phyloP scores from a whole-genome alignment of 306 rosid genomes.

The Cucumis sativus region DNA sequence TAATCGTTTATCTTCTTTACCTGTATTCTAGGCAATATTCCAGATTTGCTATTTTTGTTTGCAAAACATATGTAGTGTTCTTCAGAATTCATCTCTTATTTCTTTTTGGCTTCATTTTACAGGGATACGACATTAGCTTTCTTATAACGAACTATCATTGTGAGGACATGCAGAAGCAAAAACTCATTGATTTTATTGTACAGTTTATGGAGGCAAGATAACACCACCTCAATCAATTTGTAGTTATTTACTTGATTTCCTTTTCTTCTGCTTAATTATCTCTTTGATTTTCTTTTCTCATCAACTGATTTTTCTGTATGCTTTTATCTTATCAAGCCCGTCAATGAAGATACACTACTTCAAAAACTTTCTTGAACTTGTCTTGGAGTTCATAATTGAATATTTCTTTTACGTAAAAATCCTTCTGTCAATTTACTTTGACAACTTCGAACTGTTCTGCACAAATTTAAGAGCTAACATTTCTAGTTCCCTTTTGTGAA shows the following conservation, averaged over 20 bases:
- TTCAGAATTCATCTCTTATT: background rate
- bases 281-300: background rate
- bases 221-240: constrained; percentile 9
- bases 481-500: background rate
- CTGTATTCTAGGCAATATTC: background rate
- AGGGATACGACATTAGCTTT: constrained; percentile 98
- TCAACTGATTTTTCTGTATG: background rate
- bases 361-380: background rate
- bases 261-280: too few species aligned
- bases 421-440: background rate
- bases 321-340: background rate
- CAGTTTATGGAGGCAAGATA: constrained; percentile 94
- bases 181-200: constrained; percentile 89
- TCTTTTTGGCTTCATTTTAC: constrained; percentile 6
- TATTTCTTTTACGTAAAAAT: background rate
- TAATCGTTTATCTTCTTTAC: too few species aligned
- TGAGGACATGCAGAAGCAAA: constrained; percentile 94
- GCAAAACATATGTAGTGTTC: background rate
- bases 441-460: background rate
- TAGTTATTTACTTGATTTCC: constrained; percentile 1
- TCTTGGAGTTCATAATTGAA: background rate
- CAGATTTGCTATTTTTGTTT: background rate
- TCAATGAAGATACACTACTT: background rate
- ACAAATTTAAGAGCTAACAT: background rate
- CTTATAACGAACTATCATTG: constrained; percentile 91